These are phyloP conservation scores for Magnolia sinica DNA, from an alignment of 164 flowering plant genomes.

Conservation along the genomic window DNA sequence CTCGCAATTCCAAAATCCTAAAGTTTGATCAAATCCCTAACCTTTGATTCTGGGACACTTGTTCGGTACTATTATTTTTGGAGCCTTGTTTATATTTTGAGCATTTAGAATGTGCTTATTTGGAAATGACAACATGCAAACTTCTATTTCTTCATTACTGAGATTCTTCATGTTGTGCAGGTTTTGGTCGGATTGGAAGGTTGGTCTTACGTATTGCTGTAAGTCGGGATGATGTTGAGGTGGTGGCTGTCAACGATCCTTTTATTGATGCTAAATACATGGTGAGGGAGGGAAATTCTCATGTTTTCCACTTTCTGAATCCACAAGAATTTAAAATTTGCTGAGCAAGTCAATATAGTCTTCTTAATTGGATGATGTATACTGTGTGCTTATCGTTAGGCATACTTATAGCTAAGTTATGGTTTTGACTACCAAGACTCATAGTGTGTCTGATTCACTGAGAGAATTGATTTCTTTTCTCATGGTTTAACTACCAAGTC, in stretches of 20 bases:
- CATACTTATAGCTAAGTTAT: too few species aligned
- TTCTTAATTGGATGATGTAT: too few species aligned
- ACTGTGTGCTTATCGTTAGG: too few species aligned
- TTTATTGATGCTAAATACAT: conserved; percentile 91
- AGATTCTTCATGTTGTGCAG: conserved; percentile 30
- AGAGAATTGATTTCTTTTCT: too few species aligned
- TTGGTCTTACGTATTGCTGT: conserved; percentile 78
- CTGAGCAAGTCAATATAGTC: too few species aligned
- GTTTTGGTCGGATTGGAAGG: conserved; percentile 99
- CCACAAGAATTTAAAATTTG: too few species aligned
- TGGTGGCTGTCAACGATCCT: conserved; percentile 95
- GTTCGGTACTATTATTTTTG: not conserved
- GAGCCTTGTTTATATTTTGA: not conserved
- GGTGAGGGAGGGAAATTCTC: conserved; percentile 30
- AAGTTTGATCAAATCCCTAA: not conserved
- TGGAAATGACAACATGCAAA: not conserved
- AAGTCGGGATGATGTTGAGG: conserved; percentile 81
- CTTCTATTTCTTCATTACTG: not conserved
- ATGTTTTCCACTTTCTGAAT: too few species aligned
- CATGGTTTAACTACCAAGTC: too few species aligned
- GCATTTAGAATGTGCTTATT: not conserved
- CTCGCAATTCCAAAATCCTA: not conserved
- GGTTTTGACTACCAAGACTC: too few species aligned
- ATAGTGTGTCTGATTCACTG: too few species aligned
- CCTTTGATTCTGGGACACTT: not conserved